Base-by-base conservation (phyloP, 148 eudicot species). In the Persicaria maculosa region DNA sequence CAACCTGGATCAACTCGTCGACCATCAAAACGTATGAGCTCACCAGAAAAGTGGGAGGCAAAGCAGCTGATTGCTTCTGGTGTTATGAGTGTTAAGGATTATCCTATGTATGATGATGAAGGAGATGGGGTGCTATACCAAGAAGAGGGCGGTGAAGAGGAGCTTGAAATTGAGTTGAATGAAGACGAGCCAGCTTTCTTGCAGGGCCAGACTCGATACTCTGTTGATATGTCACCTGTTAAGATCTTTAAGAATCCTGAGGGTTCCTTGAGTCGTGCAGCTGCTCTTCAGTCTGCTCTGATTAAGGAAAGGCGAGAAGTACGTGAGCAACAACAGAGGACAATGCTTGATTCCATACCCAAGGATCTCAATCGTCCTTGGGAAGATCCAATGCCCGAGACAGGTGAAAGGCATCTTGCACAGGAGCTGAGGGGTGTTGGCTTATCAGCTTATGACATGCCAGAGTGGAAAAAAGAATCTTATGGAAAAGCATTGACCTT, bases 351-450 rank as follows among this genome's bases (percentile, higher is more conserved):
- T 78, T 92, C 97, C 15, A 95, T 95, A 44, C 97, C 98, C 0
- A 95, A 92, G 79, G 98, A 95, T 90, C 83, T 95, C 54, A 95
- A 95, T 78, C 88, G 97, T 47, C 99, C 99, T 4, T 95, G 99
- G 99, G 99, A 95, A 84, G 99, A 95, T 73, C 99, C 99, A 50
- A 95, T 95, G 99, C 97, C 97, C 3, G 97, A 95, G 79, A 79
- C 92, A 2, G 97, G 96, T 48, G 97, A 92, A 88, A 86, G 99
- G 80, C 97, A 89, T 82, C 85, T 95, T 48, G 97, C 96, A n/a
- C 97, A 95, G 74, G 99, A 95, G 83, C 87, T 95, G 72, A 90
- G 96, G 76, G 97, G 99, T 65, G 99, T 92, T 52, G 97, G 99
- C 4, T 81, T 92, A 68, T 87, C 97, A 11, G 98, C 97, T 0